Evolutionary conservation across 1,284 basidiomycete species (phyloP).

Genomic region (Marasmius oreades): DNA sequence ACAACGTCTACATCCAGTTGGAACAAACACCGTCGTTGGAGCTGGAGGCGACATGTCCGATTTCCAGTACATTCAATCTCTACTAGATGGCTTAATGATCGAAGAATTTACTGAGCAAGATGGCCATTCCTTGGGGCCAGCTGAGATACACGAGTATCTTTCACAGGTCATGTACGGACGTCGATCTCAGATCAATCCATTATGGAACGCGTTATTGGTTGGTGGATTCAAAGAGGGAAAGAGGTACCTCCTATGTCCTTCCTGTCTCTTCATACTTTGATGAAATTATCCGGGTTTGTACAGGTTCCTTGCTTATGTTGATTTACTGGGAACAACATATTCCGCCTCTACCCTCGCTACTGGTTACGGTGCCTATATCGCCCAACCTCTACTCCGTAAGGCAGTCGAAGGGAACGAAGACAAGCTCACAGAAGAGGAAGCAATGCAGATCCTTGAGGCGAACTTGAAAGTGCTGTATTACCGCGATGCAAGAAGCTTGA

Average conservation of each 20-base stretch:
- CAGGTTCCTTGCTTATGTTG: slow-evolving; percentile 93
- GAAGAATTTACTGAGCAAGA: slow-evolving; percentile 83
- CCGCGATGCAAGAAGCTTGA: slow-evolving; percentile 92
- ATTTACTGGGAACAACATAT: slow-evolving; percentile 96
- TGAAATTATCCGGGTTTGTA: neutral
- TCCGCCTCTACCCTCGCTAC: slow-evolving; percentile 93
- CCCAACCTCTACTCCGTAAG: slow-evolving; percentile 88
- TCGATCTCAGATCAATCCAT: slow-evolving; percentile 86
- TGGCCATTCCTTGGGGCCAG: slow-evolving; percentile 82
- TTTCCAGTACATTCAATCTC: slow-evolving; percentile 89
- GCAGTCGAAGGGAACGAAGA: slow-evolving; percentile 84
- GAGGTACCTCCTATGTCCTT: slow-evolving; percentile 41
- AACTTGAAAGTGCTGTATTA: slow-evolving; percentile 97
- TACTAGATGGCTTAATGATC: slow-evolving; percentile 71
- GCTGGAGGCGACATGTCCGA: slow-evolving; percentile 98
- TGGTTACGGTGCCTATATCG: slow-evolving; percentile 94
- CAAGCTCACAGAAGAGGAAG: slow-evolving; percentile 76
- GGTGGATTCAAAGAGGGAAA: slow-evolving; percentile 87
- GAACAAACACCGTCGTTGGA: slow-evolving; percentile 83
- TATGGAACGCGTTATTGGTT: slow-evolving; percentile 95
- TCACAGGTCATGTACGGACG: slow-evolving; percentile 89
- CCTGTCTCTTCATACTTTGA: neutral
- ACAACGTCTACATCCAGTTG: slow-evolving; percentile 83
- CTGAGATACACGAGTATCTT: slow-evolving; percentile 93
- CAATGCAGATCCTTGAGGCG: slow-evolving; percentile 76